These are phyloP conservation scores for Prunus kanzakura DNA, from an alignment of 306 rosid genomes.

Conservation along the genomic window DNA sequence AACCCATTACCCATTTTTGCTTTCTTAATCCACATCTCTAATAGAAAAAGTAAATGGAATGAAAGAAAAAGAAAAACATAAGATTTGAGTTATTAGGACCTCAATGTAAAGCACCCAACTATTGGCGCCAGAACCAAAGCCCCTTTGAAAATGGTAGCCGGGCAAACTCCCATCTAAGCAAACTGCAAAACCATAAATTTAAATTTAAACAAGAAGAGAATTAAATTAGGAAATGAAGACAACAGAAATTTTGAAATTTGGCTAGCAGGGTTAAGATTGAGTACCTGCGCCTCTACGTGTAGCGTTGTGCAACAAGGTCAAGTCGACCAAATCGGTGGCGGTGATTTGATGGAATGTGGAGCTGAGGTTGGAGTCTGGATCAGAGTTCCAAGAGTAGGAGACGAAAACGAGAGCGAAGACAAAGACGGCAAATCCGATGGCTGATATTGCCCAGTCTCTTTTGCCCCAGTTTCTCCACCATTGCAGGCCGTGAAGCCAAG, in stretches of 20 bases:
- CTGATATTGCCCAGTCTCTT: conserved; percentile 47
- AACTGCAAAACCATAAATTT: conserved; percentile 40
- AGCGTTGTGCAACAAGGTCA: conserved; percentile 57
- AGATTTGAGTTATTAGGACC: conserved; percentile 35
- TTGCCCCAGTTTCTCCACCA: conserved; percentile 54
- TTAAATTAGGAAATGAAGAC: not conserved
- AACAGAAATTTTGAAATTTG: not conserved
- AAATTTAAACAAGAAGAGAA: not conserved
- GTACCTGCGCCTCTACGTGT: conserved; percentile 62
- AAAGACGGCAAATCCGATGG: conserved; percentile 31
- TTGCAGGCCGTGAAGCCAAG: conserved; percentile 27
- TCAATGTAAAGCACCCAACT: conserved; percentile 82
- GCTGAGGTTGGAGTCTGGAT: conserved; percentile 3
- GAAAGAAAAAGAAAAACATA: not conserved
- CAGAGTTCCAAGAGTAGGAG: conserved; percentile 23
- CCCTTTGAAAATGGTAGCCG: conserved; percentile 78
- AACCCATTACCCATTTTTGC: not conserved
- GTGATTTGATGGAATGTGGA: conserved; percentile 10
- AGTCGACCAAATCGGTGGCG: conserved; percentile 46
- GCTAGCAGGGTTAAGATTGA: not conserved
- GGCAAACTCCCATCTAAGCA: conserved; percentile 87
- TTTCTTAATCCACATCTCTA: not conserved
- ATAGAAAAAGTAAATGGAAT: not conserved
- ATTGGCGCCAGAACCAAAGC: conserved; percentile 77
- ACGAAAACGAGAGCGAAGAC: conserved; percentile 41